Evolutionary conservation across 2,329 filamentous ascomycete genomes (phyloP), one percentile per base, ranked within the genome.

Genomic region (Trichophyton mentagrophytes): DNA sequence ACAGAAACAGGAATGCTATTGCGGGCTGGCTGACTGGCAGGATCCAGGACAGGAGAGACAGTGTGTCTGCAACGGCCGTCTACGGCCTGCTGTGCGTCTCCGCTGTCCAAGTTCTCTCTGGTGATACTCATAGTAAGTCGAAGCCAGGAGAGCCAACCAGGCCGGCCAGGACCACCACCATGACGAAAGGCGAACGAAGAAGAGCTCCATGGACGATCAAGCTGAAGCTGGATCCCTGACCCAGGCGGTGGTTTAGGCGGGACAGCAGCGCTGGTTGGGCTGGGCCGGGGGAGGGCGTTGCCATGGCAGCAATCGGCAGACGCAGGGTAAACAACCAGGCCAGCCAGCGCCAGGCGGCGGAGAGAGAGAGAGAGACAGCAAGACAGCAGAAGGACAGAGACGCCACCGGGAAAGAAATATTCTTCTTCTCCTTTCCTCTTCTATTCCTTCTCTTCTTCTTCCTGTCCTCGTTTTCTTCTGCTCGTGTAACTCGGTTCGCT

Each of bases 281-380:
- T 33, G 17, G 22, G 27, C 27, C 27, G 17, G 20, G 15, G 7
- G 25, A 46, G 57, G 57, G 61, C 63, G 71, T 73, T 73, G 72
- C 72, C 68, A 73, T 73, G 69, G 69, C 71, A 73, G 67, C 69
- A 27, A 55, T 55, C 51, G 51, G 27, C 27, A 33, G 40, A 44
- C 40, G 15, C 40, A 44, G 40, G 11, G 40, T 55, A 55, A 55
- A 55, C 51, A 55, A 55, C 51, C 51, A 36, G 13, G 51, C 25
- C 15, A n/a, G 40, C 40, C 40, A 44, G 40, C 13, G 40, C 9
- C 38, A 15, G 15, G 38, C 38, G 9, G 22, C 11, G 6, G 49
- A 51, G 47, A 53, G 22, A 53, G 2, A 27, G 25, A 27, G 25
- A 27, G 25, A 27, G 25, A 27, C 25, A 27, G 25, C 25, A 9